Conservation (phyloP, 345 rosid species). For the Dimocarpus longan region DNA sequence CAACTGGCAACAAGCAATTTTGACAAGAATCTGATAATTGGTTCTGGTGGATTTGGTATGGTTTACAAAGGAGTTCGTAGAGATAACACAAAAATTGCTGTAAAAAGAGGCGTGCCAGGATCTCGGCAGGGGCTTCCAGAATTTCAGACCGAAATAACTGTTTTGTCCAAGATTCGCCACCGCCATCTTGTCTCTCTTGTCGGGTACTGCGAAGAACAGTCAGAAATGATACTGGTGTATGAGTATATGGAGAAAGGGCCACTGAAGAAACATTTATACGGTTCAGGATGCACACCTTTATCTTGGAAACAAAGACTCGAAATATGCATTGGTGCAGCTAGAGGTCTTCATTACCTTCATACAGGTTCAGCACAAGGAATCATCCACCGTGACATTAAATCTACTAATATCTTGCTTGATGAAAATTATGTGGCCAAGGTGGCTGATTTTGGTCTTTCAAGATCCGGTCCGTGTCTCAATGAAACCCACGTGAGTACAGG, state of each 20-base stretch:
- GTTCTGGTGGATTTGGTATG: slow-evolving; percentile 96
- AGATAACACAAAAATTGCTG: slow-evolving; percentile 80
- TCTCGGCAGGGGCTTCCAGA: slow-evolving; percentile 97
- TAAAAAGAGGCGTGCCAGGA: slow-evolving; percentile 88
- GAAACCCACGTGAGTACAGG: slow-evolving; percentile 97
- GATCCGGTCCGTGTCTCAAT: slow-evolving; percentile 88
- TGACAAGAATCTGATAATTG: slow-evolving; percentile 65
- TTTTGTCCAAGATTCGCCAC: slow-evolving; percentile 85
- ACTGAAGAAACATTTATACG: slow-evolving; percentile 77
- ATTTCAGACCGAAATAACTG: slow-evolving; percentile 82
- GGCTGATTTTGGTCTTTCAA: slow-evolving; percentile 95
- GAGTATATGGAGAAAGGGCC: slow-evolving; percentile 98
- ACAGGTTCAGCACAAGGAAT: slow-evolving; percentile 94
- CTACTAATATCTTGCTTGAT: slow-evolving; percentile 86
- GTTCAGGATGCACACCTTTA: slow-evolving; percentile 57
- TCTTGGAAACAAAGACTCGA: slow-evolving; percentile 96
- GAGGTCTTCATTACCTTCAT: slow-evolving; percentile 95
- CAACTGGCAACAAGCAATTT: slow-evolving; percentile 76
- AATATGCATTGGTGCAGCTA: slow-evolving; percentile 88
- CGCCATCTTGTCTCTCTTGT: slow-evolving; percentile 91
- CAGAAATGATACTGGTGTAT: slow-evolving; percentile 90
- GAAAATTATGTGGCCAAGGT: slow-evolving; percentile 72
- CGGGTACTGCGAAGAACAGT: slow-evolving; percentile 92
- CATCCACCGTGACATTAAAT: slow-evolving; percentile 95
- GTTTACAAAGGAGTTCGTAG: slow-evolving; percentile 82